Evolutionary conservation across 129 eudicot genomes (phyloP).

Genomic region (Sambucus nigra): DNA sequence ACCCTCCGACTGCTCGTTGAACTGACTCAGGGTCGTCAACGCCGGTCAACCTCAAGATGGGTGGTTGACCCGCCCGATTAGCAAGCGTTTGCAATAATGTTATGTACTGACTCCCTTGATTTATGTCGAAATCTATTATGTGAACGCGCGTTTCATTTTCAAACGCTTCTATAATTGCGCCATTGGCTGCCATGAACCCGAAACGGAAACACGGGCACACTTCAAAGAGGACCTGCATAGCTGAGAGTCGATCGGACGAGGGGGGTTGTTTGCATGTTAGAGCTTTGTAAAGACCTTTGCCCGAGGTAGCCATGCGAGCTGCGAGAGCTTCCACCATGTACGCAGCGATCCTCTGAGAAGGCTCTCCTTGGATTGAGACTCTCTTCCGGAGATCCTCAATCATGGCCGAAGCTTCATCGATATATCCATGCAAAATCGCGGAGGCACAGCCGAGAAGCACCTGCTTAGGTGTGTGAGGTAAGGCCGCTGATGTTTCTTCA

Average conservation of each 20-base stretch:
- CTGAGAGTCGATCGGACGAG: conserved; percentile 64
- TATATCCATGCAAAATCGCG: conserved; percentile 52
- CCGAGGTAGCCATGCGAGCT: conserved; percentile 81
- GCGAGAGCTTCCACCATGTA: conserved; percentile 98
- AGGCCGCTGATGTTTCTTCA: conserved; percentile 28
- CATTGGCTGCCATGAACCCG: conserved; percentile 93
- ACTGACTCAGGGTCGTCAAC: conserved; percentile 94
- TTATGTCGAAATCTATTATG: conserved; percentile 75
- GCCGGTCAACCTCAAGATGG: conserved; percentile 60
- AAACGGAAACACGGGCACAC: conserved; percentile 91
- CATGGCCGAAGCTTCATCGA: conserved; percentile 47
- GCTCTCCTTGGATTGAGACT: conserved; percentile 90
- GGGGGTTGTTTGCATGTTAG: conserved; percentile 90
- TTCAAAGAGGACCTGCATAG: conserved; percentile 95
- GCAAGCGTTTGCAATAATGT: conserved; percentile 70
- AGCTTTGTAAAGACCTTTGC: conserved; percentile 77
- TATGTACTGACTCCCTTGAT: conserved; percentile 93
- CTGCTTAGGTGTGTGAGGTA: conserved; percentile 40
- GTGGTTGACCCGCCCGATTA: conserved; percentile 21
- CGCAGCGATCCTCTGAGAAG: conserved; percentile 75
- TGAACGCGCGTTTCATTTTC: conserved; percentile 60
- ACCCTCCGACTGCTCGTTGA: conserved; percentile 71
- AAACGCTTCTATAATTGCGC: conserved; percentile 70
- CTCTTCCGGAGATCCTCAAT: conserved; percentile 53
- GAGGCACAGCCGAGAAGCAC: conserved; percentile 75